Base-by-base conservation (phyloP, 441 rosid genomes). In the Syzygium malaccense region DNA sequence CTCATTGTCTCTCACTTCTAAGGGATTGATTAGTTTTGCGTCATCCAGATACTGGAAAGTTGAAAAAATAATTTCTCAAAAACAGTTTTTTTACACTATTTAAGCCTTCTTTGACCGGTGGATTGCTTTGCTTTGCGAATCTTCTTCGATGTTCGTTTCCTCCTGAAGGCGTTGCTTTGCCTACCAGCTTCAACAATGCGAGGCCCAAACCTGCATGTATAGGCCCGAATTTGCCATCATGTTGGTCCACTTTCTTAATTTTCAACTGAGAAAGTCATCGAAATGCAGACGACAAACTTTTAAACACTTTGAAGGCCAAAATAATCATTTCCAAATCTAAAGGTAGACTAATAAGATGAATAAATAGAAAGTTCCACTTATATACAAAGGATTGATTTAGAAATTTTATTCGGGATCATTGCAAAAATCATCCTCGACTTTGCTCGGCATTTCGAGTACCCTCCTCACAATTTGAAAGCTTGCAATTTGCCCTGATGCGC, bases 41-140 rank as follows among this genome's bases (percentile, higher is more conserved):
- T 33, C 4, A 1, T 33, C 26, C 8, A 33, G 0, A 19, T 4
- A 33, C 14, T 2, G 0, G 10, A 33, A 33, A 33, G 26, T 20
- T 2, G 0, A 8, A 30, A 68, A 68, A 28, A 3, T 4, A 68
- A 33, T 18, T 68, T 33, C 25, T 3, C 14, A 33, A 5, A 32
- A 68, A 19, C 23, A 68, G 33, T 4, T 18, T 68, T 33, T 19
- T 8, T 18, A 18, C 26, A 18, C 6, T 4, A 71, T 49, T 8
- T 37, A 13, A 68, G 15, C 80, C 49, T 71, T 11, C 80, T 20
- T 71, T 11, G 80, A 5, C 80, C 11, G 80, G 49, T 20, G 49
- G 28, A 71, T 71, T 37, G 49, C 49, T 71, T 11, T 37, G 80
- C 80, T 37, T 20, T 20, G 49, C 49, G 15, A 71, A 71, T 19